A percentile compares a stretch with the other conserved stretches of the same genome.
These are phyloP conservation scores for Malassezia caprae DNA, from an alignment of 1,284 basidiomycete genomes.

Conservation along the genomic window DNA sequence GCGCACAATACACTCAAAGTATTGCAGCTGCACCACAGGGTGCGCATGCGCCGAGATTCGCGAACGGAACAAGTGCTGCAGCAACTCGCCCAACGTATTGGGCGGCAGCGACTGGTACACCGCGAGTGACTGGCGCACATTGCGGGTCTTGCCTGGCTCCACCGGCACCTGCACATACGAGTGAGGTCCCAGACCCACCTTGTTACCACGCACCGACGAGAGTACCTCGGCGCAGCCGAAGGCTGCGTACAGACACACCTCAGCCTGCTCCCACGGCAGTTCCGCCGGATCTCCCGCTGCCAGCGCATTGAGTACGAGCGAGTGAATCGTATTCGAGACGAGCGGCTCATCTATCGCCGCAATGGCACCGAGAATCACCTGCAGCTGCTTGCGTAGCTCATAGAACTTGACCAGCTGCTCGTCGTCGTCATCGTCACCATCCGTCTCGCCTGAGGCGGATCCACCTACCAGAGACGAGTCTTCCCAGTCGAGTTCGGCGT, in stretches of 20 bases:
- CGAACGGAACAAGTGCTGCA: conserved; percentile 72
- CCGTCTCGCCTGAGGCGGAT: conserved; percentile 66
- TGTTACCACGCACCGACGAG: conserved; percentile 33
- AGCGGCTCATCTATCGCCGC: conserved; percentile 70
- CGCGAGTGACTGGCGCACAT: conserved; percentile 27
- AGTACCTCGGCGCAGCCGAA: conserved; percentile 76
- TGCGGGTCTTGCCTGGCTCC: conserved; percentile 26
- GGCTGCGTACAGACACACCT: conserved; percentile 80
- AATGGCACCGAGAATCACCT: conserved; percentile 70
- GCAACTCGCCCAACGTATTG: conserved; percentile 79
- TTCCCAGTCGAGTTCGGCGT: conserved; percentile 72
- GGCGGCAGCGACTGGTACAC: conserved; percentile 56
- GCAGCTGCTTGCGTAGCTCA: conserved; percentile 73
- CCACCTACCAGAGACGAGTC: conserved; percentile 35
- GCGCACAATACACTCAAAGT: conserved; percentile 81
- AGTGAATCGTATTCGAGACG: conserved; percentile 62
- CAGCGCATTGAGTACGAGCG: conserved; percentile 64
- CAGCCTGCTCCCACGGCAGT: conserved; percentile 84
- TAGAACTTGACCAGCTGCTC: conserved; percentile 79
- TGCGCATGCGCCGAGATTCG: conserved; percentile 75
- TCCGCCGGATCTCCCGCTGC: conserved; percentile 56
- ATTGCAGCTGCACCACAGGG: conserved; percentile 77
- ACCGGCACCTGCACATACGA: conserved; percentile 39
- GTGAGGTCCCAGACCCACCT: conserved; percentile 37
- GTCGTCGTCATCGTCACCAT: conserved; percentile 57